phyloP scores from a whole-genome alignment of 1,284 basidiomycete genomes.

The Sporisorium reilianum region DNA sequence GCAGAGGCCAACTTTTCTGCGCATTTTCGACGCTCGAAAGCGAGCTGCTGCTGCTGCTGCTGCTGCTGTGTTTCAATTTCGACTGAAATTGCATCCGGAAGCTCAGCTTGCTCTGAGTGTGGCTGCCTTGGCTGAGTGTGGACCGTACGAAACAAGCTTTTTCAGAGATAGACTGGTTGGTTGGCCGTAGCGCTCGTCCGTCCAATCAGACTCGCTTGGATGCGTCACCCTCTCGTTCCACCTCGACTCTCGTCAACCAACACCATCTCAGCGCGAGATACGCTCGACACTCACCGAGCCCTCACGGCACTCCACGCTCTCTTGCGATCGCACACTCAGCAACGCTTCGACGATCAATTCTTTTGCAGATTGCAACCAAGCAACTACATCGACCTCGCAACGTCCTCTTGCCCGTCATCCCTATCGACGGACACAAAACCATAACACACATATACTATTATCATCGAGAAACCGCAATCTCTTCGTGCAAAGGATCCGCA shows the following conservation, averaged over 20 bases:
- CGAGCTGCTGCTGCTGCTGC: background rate
- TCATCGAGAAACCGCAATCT: background rate
- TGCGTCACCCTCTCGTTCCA: conserved; percentile 2
- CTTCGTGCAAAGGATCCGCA: conserved; percentile 1
- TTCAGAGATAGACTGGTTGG: background rate
- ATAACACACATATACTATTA: no score
- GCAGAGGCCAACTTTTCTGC: conserved; percentile 7
- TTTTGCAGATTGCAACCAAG: background rate
- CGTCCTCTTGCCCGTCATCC: background rate
- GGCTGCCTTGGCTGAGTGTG: background rate
- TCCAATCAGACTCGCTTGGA: conserved; percentile 6
- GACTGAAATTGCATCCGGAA: conserved; percentile 17
- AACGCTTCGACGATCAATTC: no score
- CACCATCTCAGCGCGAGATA: background rate
- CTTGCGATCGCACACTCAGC: conserved; percentile 2
- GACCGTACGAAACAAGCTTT: conserved; percentile 44
- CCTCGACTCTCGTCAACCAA: conserved; percentile 1
- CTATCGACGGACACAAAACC: background rate
- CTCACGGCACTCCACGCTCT: conserved; percentile 1
- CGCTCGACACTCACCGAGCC: conserved; percentile 2
- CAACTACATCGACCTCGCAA: no score
- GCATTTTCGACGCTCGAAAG: background rate
- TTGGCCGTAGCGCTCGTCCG: conserved; percentile 9
- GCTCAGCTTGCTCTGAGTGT: background rate
- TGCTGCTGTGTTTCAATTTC: background rate